Conservation (phyloP, 1,139 yeast species). For the Yamadazyma mexicana region DNA sequence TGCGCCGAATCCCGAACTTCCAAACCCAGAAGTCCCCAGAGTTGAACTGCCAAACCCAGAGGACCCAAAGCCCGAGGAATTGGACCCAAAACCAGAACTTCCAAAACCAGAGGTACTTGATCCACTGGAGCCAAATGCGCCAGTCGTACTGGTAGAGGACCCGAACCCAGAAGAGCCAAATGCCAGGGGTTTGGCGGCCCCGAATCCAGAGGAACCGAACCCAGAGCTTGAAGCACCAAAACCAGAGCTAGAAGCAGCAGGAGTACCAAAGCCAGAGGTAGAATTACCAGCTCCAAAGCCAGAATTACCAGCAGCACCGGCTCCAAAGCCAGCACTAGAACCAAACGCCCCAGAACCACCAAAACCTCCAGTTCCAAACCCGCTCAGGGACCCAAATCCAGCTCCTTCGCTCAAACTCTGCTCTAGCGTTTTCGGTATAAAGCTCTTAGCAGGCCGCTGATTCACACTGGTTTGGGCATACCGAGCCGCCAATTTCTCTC, state of each 20-base stretch:
- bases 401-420: conserved; percentile 20
- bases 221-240: conserved; percentile 6
- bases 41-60: conserved; percentile 1
- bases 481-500: conserved; percentile 54
- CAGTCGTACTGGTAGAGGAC: too few species aligned
- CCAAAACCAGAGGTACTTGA: conserved; percentile 10
- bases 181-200: too few species aligned
- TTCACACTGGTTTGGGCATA: conserved; percentile 53
- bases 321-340: conserved; percentile 9
- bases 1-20: conserved; percentile 7
- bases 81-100: conserved; percentile 7
- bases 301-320: conserved; percentile 7
- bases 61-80: conserved; percentile 11
- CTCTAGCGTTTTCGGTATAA: conserved; percentile 34
- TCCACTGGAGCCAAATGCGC: too few species aligned
- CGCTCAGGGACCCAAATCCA: conserved; percentile 12
- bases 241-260: conserved; percentile 1
- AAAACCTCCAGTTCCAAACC: conserved; percentile 11
- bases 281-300: conserved; percentile 6
- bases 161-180: conserved; percentile 13
- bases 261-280: conserved; percentile 8
- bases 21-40: conserved; percentile 5
- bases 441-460: conserved; percentile 32
- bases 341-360: conserved; percentile 9
- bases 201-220: conserved; percentile 1